Evolutionary conservation across 2,329 filamentous ascomycete species (phyloP).

Genomic region (Botrytis aclada): DNA sequence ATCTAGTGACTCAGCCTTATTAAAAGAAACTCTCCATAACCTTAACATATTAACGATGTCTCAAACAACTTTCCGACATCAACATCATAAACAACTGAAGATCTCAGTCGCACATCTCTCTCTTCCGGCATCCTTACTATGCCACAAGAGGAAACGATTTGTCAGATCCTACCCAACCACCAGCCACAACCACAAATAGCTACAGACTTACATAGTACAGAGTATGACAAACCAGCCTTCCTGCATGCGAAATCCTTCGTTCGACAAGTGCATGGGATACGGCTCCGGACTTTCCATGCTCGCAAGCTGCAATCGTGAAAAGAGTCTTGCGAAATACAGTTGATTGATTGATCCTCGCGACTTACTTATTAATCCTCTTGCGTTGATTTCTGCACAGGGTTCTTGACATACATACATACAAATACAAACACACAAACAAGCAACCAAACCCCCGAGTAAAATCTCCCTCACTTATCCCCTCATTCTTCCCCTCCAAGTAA

Average conservation of each 20-base stretch:
- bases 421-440: not conserved
- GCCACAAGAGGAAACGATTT: not conserved
- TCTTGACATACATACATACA: not conserved
- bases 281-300: not conserved
- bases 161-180: not conserved
- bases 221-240: not conserved
- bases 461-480: not conserved
- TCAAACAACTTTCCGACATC: not conserved
- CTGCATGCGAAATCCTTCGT: not conserved
- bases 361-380: not conserved
- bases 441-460: not conserved
- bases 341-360: not conserved
- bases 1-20: not conserved
- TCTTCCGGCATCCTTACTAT: not conserved
- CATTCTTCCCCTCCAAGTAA: not conserved
- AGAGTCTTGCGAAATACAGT: too few species aligned
- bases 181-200: not conserved
- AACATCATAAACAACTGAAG: not conserved
- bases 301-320: not conserved
- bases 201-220: too few species aligned
- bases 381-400: not conserved
- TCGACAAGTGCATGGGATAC: not conserved
- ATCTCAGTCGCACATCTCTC: not conserved
- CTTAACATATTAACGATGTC: not conserved
- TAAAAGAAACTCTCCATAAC: not conserved